Base-by-base conservation (phyloP, 2,329 filamentous ascomycete species). In the Cadophora malorum region DNA sequence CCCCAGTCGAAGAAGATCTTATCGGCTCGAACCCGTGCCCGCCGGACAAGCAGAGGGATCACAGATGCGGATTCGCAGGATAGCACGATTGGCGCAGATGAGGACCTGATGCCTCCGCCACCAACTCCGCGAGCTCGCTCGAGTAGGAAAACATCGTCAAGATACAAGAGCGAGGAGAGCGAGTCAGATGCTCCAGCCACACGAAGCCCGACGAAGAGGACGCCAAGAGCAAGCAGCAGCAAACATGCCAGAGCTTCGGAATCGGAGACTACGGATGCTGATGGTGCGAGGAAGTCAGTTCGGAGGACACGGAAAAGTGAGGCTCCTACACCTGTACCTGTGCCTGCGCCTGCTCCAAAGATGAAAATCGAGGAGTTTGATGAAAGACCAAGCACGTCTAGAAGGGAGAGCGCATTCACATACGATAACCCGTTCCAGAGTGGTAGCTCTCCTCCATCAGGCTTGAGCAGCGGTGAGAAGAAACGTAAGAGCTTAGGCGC, bases 361-460 rank as follows among this genome's bases (percentile, higher is more conserved):
- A 79, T 86, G 53, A 88, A 88, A 75, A 74, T 78, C 1, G 88
- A 91, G 67, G 83, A 85, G 62, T 79, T 82, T 7, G 81, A 87
- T 64, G 81, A 84, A 9, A 71, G 70, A 16, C 35, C 63, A 7
- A 64, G 50, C 14, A 47, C 25, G 7, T 72, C 74, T 8, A 72
- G 73, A 52, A 78, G 85, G 7, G 85, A 86, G 41, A 91, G 85
- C 74, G 90, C 91, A 38, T 98, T 98, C 79, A 93, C 91, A 1
- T 86, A 90, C 73, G 93, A 97, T 64, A 98, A 98, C 75, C 94
- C 95, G 0, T 98, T 98, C 77, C 95, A 98, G 78, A 92, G 91
- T 76, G 91, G 93, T 50, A 91, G 90, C 78, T 91, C 92, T 10
- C 90, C 92, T 1, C 79, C 85, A 6, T 77, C 81, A n/a, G 79